Percentiles rank a stretch among this genome's conserved stretches.
Conservation (phyloP, 202 grass and related monocot genomes). For the Carex sylvatica region DNA sequence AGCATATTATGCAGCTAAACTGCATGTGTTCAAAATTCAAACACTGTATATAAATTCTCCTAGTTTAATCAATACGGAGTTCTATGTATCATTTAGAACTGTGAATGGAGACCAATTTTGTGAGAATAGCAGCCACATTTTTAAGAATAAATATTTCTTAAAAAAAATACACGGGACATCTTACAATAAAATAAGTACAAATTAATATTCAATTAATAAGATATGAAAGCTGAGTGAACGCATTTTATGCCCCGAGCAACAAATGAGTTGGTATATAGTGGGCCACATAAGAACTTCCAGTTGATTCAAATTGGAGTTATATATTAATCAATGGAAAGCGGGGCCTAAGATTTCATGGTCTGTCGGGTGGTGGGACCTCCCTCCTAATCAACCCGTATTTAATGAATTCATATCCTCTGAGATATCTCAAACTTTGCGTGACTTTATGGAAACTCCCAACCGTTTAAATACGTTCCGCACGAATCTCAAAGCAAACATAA, state of each 20-base stretch:
- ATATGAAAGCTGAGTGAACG: background rate
- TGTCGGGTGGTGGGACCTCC: background rate
- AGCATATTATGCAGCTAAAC: background rate
- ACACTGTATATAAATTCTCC: too few relatives aligned
- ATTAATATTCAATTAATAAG: background rate
- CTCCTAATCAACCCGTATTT: too few relatives aligned
- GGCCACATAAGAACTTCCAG: background rate
- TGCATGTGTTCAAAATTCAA: too few relatives aligned
- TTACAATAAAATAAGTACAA: background rate
- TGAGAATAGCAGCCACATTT: background rate
- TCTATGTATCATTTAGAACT: too few relatives aligned
- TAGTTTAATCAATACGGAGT: too few relatives aligned
- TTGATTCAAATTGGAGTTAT: slow-evolving; percentile 10
- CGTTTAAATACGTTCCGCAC: too few relatives aligned
- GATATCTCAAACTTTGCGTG: too few relatives aligned
- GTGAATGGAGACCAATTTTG: too few relatives aligned
- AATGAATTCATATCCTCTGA: too few relatives aligned
- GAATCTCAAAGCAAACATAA: too few relatives aligned
- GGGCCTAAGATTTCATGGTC: background rate
- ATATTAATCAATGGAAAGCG: background rate
- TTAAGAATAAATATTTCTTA: background rate
- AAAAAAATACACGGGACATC: background rate
- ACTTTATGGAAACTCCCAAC: too few relatives aligned
- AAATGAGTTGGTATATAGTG: background rate
- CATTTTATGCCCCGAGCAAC: background rate